These are phyloP conservation scores for Trametes maxima DNA, from an alignment of 768 basidiomycete species.

Conservation along the genomic window DNA sequence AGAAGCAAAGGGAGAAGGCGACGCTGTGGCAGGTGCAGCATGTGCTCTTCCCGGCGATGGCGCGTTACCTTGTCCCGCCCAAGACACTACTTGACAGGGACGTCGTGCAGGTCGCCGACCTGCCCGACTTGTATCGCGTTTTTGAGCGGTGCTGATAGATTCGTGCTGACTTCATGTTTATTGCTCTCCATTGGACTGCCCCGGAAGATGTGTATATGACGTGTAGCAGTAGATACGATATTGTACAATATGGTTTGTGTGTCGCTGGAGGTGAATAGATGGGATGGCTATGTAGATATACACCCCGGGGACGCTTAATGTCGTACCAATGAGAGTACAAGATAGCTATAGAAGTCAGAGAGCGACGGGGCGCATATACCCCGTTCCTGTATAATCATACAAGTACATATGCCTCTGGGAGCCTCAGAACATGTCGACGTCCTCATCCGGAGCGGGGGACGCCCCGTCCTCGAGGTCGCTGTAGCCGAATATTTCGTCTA, in stretches of 20 bases:
- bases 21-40: slow-evolving; percentile 90
- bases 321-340: too few species aligned
- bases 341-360: too few species aligned
- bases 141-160: slow-evolving; percentile 81
- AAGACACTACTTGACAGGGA: slow-evolving; percentile 68
- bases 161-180: neutral
- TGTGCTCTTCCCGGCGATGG: slow-evolving; percentile 83
- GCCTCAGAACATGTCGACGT: slow-evolving; percentile 20
- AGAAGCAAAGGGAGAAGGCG: slow-evolving; percentile 49
- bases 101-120: slow-evolving; percentile 84
- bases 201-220: too few species aligned
- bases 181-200: too few species aligned
- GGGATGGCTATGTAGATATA: too few species aligned
- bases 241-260: too few species aligned
- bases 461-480: slow-evolving; percentile 33
- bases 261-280: too few species aligned
- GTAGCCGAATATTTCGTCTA: slow-evolving; percentile 29
- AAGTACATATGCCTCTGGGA: too few species aligned
- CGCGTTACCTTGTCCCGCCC: slow-evolving; percentile 71
- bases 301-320: too few species aligned
- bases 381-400: too few species aligned
- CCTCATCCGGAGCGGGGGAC: slow-evolving; percentile 13
- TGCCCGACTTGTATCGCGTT: slow-evolving; percentile 91
- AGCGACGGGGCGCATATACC: too few species aligned
- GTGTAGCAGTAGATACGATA: too few species aligned